These are phyloP conservation scores for Microstroma glucosiphilum DNA, from an alignment of 1,284 basidiomycete species.

Conservation along the genomic window DNA sequence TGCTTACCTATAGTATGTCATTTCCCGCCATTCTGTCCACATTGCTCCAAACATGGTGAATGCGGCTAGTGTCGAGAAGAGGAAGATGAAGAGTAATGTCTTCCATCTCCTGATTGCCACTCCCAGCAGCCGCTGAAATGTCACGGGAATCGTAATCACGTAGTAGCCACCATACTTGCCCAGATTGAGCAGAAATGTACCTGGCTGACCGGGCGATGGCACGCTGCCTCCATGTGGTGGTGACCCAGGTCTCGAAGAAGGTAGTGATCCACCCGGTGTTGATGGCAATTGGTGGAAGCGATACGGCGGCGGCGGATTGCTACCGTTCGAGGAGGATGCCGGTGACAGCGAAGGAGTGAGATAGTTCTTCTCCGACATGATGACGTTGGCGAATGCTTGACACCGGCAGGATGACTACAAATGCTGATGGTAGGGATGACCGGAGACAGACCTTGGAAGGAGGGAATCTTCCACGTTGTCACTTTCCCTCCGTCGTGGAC, in stretches of 20 bases:
- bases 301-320: slow-evolving; percentile 41
- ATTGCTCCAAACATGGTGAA: slow-evolving; percentile 43
- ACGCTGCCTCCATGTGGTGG: slow-evolving; percentile 41
- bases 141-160: slow-evolving; percentile 31
- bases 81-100: slow-evolving; percentile 37
- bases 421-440: too few relatives aligned
- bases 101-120: slow-evolving; percentile 43
- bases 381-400: neutral
- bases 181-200: slow-evolving; percentile 38
- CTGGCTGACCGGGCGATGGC: slow-evolving; percentile 20
- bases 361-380: slow-evolving; percentile 31
- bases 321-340: slow-evolving; percentile 32
- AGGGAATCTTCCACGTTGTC: too few relatives aligned
- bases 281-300: slow-evolving; percentile 39
- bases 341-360: slow-evolving; percentile 37
- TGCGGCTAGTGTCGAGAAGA: slow-evolving; percentile 35
- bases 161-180: slow-evolving; percentile 42
- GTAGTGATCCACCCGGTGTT: slow-evolving; percentile 33
- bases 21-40: slow-evolving; percentile 49
- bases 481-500: too few relatives aligned
- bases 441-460: too few relatives aligned
- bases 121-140: slow-evolving; percentile 27
- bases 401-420: too few relatives aligned
- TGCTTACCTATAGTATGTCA: slow-evolving; percentile 45
- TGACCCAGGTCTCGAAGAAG: slow-evolving; percentile 32